phyloP scores from a whole-genome alignment of 2,329 filamentous ascomycete genomes.

The Apiospora phragmitis region DNA sequence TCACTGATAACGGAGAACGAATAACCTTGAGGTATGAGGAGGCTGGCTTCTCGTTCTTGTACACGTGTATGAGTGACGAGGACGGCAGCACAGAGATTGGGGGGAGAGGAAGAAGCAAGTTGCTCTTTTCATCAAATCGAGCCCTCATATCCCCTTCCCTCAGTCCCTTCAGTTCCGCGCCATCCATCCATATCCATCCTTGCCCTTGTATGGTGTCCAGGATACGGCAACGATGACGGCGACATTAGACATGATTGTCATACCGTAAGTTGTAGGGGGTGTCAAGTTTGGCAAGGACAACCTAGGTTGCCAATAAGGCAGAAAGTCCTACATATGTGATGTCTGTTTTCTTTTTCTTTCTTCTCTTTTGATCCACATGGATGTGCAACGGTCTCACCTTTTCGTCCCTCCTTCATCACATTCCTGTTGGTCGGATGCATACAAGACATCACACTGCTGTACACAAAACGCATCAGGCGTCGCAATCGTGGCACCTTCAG shows the following conservation, averaged over 20 bases:
- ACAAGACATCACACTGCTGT: neutral
- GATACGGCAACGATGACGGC: neutral
- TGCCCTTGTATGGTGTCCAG: neutral
- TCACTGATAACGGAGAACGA: neutral
- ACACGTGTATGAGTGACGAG: neutral
- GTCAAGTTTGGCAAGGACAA: neutral
- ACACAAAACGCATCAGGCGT: neutral
- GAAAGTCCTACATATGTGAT: conserved; percentile 8
- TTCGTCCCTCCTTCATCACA: neutral
- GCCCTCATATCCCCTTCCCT: neutral
- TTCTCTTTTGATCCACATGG: neutral
- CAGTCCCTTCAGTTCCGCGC: neutral
- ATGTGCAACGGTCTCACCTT: conserved; percentile 4
- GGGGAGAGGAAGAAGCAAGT: neutral
- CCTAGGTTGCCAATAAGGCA: neutral
- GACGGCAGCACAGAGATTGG: neutral
- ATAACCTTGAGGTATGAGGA: neutral
- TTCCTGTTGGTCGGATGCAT: neutral
- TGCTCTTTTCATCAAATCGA: neutral
- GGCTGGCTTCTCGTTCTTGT: neutral
- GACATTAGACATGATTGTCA: neutral
- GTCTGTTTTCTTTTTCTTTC: neutral
- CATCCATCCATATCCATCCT: neutral
- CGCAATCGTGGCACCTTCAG: conserved; percentile 6
- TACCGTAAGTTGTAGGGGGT: neutral